Base-by-base conservation (phyloP, 2,329 filamentous ascomycete species). In the Hysterium pulicare region DNA sequence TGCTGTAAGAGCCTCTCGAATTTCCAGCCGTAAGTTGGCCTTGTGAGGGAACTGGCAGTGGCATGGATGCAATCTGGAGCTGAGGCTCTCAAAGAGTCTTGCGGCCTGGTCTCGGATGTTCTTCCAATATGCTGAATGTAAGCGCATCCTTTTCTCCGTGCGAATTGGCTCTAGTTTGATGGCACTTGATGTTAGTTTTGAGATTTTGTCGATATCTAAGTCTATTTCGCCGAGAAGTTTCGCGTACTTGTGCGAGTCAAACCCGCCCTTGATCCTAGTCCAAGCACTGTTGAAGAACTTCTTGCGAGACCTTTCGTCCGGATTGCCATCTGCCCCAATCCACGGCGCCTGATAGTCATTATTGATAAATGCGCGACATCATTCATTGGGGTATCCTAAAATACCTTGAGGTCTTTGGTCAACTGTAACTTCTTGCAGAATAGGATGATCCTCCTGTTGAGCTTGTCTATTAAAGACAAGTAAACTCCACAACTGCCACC, bases 281-380 rank as follows among this genome's bases (percentile, higher is more conserved):
- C 41, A 49, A 7, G 23, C 15, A 17, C 24, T 49, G 15, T 47
- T 49, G 20, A 49, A 49, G 22, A 49, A 49, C 22, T 42, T 44
- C 22, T 44, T 44, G 26, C 44, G 40, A 2, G 26, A 40, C 15
- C 33, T 47, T 17, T 42, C 38, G 17, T 49, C 44, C 9, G 44
- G 22, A 2, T 21, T 32, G 5, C 37, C 44, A 31, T 46, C 40
- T 23, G 23, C 3, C n/a, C 9, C 24, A 33, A 43, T 33, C 41
- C 41, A 46, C 21, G 30, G 44, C n/a, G 41, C 35, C 42, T 45
- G 36, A 3, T 15, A 34, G 32, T n/a, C n/a, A n/a, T n/a, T n/a
- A n/a, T n/a, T n/a, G n/a, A n/a, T n/a, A n/a, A n/a, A n/a, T n/a
- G n/a, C n/a, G n/a, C n/a, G n/a, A n/a, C n/a, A n/a, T n/a, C n/a